phyloP scores from a whole-genome alignment of 768 basidiomycete genomes.

The Boletus rex-veris region DNA sequence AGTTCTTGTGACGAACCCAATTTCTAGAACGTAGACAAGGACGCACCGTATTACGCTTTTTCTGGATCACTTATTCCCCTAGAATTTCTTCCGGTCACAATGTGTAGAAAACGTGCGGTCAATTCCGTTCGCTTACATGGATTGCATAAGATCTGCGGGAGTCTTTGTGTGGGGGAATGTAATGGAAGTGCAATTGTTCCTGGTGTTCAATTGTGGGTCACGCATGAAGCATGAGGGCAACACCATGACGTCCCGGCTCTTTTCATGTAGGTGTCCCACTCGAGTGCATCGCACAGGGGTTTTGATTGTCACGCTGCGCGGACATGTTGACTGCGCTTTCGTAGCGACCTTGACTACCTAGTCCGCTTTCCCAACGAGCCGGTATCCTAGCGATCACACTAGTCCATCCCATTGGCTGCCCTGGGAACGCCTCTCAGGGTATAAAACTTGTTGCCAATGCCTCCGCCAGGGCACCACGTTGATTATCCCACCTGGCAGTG shows the following conservation, averaged over 20 bases:
- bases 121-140: slow-evolving; percentile 10
- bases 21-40: slow-evolving; percentile 28
- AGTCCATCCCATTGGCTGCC: background rate
- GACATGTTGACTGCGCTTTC: slow-evolving; percentile 1
- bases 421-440: slow-evolving; percentile 3
- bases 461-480: slow-evolving; percentile 13
- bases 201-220: slow-evolving; percentile 6
- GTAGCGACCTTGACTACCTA: background rate
- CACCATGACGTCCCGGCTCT: background rate
- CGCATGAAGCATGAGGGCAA: background rate
- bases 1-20: slow-evolving; percentile 16
- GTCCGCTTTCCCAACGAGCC: background rate
- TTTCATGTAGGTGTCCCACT: background rate
- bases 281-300: background rate
- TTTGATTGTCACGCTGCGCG: background rate
- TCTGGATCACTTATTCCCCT: slow-evolving; percentile 9
- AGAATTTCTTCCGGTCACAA: slow-evolving; percentile 11
- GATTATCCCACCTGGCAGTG: background rate
- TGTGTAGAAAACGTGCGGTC: slow-evolving; percentile 16
- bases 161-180: slow-evolving; percentile 16
- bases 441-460: background rate
- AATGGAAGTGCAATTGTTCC: slow-evolving; percentile 16
- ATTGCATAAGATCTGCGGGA: slow-evolving; percentile 8
- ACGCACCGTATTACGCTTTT: slow-evolving; percentile 9
- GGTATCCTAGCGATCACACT: slow-evolving; percentile 1